A percentile compares a stretch with the other conserved stretches of the same genome.
phyloP scores from a whole-genome alignment of 345 rosid species.

The Firmiana major region DNA sequence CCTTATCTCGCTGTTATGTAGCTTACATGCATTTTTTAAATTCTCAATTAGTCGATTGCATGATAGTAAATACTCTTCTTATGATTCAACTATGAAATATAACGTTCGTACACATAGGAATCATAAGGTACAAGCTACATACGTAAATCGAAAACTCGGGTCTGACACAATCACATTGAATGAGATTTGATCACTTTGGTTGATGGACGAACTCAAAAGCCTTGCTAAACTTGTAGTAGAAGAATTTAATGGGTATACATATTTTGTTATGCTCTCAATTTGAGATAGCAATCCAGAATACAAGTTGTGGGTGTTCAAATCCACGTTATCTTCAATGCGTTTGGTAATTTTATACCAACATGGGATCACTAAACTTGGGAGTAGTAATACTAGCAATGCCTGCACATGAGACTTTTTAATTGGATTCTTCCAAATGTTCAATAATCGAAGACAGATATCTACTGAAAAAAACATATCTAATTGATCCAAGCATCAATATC shows the following conservation, averaged over 20 bases:
- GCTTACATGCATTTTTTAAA: too few species aligned
- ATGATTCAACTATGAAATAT: too few species aligned
- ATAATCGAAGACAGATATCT: neutral
- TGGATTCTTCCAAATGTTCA: neutral
- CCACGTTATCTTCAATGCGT: constrained; percentile 15
- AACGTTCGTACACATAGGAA: too few species aligned
- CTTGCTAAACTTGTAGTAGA: constrained; percentile 30
- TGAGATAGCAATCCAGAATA: constrained; percentile 26
- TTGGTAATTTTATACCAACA: constrained; percentile 25
- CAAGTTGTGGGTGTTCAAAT: neutral
- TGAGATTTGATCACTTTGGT: constrained; percentile 14
- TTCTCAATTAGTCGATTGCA: too few species aligned
- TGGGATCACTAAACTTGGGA: constrained; percentile 29
- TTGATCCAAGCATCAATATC: neutral
- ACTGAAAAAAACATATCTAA: neutral
- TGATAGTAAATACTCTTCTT: too few species aligned
- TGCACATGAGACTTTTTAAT: neutral
- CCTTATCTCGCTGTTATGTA: too few species aligned
- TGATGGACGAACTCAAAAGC: constrained; percentile 21
- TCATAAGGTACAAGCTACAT: too few species aligned
- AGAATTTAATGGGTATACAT: constrained; percentile 25
- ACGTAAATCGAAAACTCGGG: too few species aligned
- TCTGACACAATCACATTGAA: constrained; percentile 19
- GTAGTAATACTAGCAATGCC: constrained; percentile 31
- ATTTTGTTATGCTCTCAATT: constrained; percentile 19